Evolutionary conservation across 305 asterid genomes (phyloP), one percentile per base, ranked within the genome.

Genomic region (Fraxinus nigra): DNA sequence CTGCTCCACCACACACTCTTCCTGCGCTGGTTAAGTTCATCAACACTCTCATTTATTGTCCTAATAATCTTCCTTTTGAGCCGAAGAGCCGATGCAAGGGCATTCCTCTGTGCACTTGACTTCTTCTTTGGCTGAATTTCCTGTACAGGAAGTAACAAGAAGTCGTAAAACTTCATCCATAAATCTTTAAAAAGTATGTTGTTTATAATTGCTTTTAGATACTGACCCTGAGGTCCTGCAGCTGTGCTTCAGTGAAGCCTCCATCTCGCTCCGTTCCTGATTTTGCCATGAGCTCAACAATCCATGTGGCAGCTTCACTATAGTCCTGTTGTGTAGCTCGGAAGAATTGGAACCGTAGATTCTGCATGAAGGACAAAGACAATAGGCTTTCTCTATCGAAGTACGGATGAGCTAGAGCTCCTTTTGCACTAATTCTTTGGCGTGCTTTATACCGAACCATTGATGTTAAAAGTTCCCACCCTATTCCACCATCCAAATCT

Each of bases 221-320:
- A 79, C 79, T 63, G 20, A 94, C 99, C 92, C 90, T 89, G 79
- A 94, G 93, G 78, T 89, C 94, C 79, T 90, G 98, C 78, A 96
- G 95, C 83, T 93, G 98, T 72, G 97, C 97, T 87, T 96, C 99
- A 0, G 99, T 96, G 85, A 94, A 96, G 72, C 99, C 99, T 74
- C 99, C 98, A 11, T 90, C 98, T 76, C 85, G 86, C 84, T 93
- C 80, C 0, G 99, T 96, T 72, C 99, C 98, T 7, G 99, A 94
- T 88, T 87, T 92, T 0, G 98, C 97, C 98, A 96, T 92, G 76
- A 90, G 94, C 84, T 90, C 92, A 81, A 89, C 83, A 59, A 93
- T 33, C 99, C 98, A 96, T n/a, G 84, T 80, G 13, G 93, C 97
- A 76, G 96, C 92, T 84, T 96, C 98, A 9, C 93, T 83, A 65